Evolutionary conservation across 192 early-diverging fungal species (phyloP).

Genomic region (Coemansia sp.): DNA sequence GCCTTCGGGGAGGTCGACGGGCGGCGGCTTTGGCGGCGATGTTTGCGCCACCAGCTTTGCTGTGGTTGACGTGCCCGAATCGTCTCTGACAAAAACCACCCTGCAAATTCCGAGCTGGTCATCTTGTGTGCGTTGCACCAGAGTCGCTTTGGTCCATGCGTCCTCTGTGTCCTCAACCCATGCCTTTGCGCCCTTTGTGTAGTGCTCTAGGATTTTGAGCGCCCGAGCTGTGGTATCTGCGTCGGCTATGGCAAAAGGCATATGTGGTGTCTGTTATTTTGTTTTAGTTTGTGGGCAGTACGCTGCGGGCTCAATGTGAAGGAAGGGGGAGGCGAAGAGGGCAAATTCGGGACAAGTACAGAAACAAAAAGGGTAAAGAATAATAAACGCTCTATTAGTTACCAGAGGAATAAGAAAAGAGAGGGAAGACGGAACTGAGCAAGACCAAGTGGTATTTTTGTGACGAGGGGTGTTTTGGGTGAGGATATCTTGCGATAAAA

Average conservation of each 20-base stretch:
- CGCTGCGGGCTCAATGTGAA: not conserved
- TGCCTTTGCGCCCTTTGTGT: slow-evolving; percentile 71
- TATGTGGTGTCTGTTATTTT: slow-evolving; percentile 9
- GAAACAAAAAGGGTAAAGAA: slow-evolving; percentile 6
- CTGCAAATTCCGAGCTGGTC: slow-evolving; percentile 33
- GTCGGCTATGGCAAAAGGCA: slow-evolving; percentile 37
- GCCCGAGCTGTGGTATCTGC: slow-evolving; percentile 34
- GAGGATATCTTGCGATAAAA: slow-evolving; percentile 7
- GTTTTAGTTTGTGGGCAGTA: not conserved
- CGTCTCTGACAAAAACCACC: slow-evolving; percentile 48
- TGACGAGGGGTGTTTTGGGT: not conserved
- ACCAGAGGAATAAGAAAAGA: slow-evolving; percentile 12
- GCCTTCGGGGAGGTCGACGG: slow-evolving; percentile 6
- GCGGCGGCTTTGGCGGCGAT: slow-evolving; percentile 14
- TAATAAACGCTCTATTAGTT: slow-evolving; percentile 10
- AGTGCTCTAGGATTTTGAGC: slow-evolving; percentile 62
- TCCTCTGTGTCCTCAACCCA: slow-evolving; percentile 88
- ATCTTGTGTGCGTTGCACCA: slow-evolving; percentile 49
- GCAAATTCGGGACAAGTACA: slow-evolving; percentile 5
- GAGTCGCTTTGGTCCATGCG: slow-evolving; percentile 76
- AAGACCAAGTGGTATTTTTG: not conserved
- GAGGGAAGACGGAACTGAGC: not conserved
- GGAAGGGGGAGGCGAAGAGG: not conserved
- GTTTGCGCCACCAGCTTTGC: slow-evolving; percentile 43
- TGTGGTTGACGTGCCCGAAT: slow-evolving; percentile 30